Base-by-base conservation (phyloP, 1,139 yeast genomes). In the Protomyces gravidus region DNA sequence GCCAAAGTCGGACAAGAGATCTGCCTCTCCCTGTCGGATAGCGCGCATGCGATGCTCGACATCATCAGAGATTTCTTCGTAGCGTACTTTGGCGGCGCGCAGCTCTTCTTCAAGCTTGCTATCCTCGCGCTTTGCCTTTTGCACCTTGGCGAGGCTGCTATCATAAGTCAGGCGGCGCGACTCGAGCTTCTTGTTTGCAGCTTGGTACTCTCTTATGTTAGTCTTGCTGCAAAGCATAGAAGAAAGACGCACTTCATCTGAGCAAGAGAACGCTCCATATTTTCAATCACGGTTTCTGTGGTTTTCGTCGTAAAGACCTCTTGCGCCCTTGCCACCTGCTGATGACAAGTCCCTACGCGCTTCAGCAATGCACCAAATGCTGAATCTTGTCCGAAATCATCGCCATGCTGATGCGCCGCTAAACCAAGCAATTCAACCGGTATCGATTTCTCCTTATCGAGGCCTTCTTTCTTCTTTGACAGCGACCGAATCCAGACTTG, bases 161-260 rank as follows among this genome's bases (percentile, higher is more conserved):
- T 66, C 68, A 58, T 66, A 66, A 6, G 68, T 65, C 11, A 65
- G 63, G n/a, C 68, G 65, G 1, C 68, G 60, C 23, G 61, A 64
- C 48, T 66, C 68, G 33, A 66, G 62, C 46, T 64, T 65, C 55
- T 65, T 66, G 19, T 66, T 53, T 4, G 68, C 63, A 7, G 52
- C 46, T 6, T 61, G 63, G 39, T 42, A 61, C 17, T 50, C 63
- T 3, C 42, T 36, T 19, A n/a, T 13, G 21, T 15, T 36, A 11
- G 15, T 19, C 6, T 5, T 36, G 19, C 23, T 36, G 42, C 21
- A 3, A 9, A 7, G 19, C 21, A n/a, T 11, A 19, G 36, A 3
- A 5, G 23, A 25, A 13, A n/a, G 40, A 17, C 32, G n/a, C 46
- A 53, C 32, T 60, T 59, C 60, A 59, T 55, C 17, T 57, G 60